Evolutionary conservation across 345 rosid species (phyloP).

Genomic region (Bruguiera parviflora): DNA sequence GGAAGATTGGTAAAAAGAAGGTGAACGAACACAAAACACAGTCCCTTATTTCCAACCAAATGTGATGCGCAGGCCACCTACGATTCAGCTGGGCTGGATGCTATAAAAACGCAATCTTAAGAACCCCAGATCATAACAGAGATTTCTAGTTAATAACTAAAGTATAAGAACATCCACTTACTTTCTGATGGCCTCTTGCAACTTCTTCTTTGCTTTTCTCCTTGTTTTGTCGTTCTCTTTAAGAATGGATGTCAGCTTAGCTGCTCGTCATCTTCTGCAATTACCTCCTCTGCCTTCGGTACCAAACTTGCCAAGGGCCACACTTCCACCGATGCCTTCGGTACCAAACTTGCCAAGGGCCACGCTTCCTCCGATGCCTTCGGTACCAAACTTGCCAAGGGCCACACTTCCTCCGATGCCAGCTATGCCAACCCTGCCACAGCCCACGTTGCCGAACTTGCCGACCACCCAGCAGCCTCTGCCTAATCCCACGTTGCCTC

Average conservation of each 20-base stretch:
- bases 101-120: too few species aligned
- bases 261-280: background rate
- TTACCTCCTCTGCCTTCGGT: too few species aligned
- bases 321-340: background rate
- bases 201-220: too few species aligned
- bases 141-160: too few species aligned
- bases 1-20: too few species aligned
- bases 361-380: background rate
- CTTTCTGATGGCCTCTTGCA: too few species aligned
- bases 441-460: slow-evolving; percentile 1
- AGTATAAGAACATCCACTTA: too few species aligned
- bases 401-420: background rate
- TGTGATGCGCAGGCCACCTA: too few species aligned
- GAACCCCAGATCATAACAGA: too few species aligned
- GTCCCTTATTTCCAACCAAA: too few species aligned
- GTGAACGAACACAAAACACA: too few species aligned
- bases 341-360: background rate
- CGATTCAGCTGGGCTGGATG: too few species aligned
- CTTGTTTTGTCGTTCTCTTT: background rate
- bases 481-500: background rate
- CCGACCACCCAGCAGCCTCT: background rate
- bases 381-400: background rate
- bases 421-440: background rate
- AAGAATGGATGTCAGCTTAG: background rate
- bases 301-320: background rate